Evolutionary conservation across 768 basidiomycete genomes (phyloP).

Genomic region (Suillus variegatus): DNA sequence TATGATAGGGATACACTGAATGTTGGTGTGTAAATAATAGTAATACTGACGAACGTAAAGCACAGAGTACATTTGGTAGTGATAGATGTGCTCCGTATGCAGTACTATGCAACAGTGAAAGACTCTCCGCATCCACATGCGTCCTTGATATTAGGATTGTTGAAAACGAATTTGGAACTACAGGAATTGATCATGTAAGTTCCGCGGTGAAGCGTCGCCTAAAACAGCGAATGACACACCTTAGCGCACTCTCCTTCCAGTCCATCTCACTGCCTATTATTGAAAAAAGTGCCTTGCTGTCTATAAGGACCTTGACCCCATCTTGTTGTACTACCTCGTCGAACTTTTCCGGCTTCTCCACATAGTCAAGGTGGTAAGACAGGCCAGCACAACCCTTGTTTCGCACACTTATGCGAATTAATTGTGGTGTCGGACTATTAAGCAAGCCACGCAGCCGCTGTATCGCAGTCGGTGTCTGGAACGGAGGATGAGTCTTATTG

Average conservation of each 20-base stretch:
- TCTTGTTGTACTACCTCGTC: constrained; percentile 98
- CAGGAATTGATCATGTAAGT: constrained; percentile 10
- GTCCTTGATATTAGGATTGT: constrained; percentile 93
- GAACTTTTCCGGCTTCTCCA: constrained; percentile 85
- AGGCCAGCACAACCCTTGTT: constrained; percentile 97
- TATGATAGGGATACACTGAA: constrained; percentile 32
- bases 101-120: constrained; percentile 56
- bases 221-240: constrained; percentile 47
- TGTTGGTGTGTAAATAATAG: constrained; percentile 4
- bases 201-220: not conserved
- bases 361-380: constrained; percentile 88
- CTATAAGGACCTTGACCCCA: constrained; percentile 90
- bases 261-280: constrained; percentile 99
- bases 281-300: constrained; percentile 94
- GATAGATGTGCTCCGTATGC: constrained; percentile 10
- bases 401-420: constrained; percentile 92
- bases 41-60: constrained; percentile 8
- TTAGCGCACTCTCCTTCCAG: constrained; percentile 92
- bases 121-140: constrained; percentile 96
- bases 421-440: constrained; percentile 82
- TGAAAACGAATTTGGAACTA: constrained; percentile 80
- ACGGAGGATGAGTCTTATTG: constrained; percentile 7
- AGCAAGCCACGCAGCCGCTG: constrained; percentile 70
- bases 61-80: constrained; percentile 8
- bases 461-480: constrained; percentile 80